Base-by-base conservation (phyloP, 306 rosid species). In the Corylus heterophylla region DNA sequence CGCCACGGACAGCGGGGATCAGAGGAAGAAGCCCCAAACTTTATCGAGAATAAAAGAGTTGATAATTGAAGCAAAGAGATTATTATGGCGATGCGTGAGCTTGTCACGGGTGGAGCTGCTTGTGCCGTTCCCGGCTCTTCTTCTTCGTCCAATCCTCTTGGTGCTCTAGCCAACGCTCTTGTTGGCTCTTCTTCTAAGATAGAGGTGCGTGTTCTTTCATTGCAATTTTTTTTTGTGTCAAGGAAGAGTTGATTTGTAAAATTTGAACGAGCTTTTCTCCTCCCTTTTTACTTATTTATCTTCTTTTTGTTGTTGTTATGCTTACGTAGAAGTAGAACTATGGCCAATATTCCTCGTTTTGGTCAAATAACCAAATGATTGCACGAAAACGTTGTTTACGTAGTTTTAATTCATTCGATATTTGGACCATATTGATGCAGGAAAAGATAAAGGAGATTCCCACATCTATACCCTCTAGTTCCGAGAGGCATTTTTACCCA, bases 381-480 rank as follows among this genome's bases (percentile, higher is more conserved):
- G 63, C 45, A 18, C 2, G 71, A 16, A 35, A 31, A 20, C 16
- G 29, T 62, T 58, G 11, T 47, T 54, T 20, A 17, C 49, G 7
- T 13, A n/a, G 8, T 59, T 56, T 52, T 13, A 14, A 69, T 81
- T 76, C 49, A 25, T 79, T n/a, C 37, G 8, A 20, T 18, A 49
- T 61, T 14, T 61, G 61, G 39, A 67, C 71, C 54, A 27, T 68
- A 22, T 59, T 3, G 71, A 27, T 73, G 74, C 87, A 94, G 92
- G 99, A 93, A 79, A 89, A 88, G 86, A 71, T 95, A 31, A 90
- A 82, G 89, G 99, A 93, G 90, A 90, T 96, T 83, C 99, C 98
- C 9, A 78, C 91, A 8, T 78, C 94, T 12, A 64, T 83, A 62
- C 86, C 89, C 12, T 80, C 93, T 72, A 80, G 75, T 73, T 77